Base-by-base conservation (phyloP, 2,329 filamentous ascomycete genomes). In the Paecilomyces sp. region DNA sequence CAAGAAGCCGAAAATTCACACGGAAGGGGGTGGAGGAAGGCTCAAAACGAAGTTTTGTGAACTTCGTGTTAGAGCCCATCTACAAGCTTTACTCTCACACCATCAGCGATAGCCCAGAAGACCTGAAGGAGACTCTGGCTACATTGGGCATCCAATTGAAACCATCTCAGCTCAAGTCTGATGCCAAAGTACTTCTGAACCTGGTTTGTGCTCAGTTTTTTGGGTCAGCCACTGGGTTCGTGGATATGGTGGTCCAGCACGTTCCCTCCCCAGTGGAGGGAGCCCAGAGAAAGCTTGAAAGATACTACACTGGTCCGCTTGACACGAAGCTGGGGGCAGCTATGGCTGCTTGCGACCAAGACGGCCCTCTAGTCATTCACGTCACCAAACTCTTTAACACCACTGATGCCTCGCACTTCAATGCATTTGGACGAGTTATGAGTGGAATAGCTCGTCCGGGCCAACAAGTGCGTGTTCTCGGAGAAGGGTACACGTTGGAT, bases 41-140 rank as follows among this genome's bases (percentile, higher is more conserved):
- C 12, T 87, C 92, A 4, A 90, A 89, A 74, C 83, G 94, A 59
- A 90, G 91, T 0, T 99, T 99, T 72, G 89, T 97, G 59, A 88
- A 96, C 75, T 99, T 97, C 73, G 84, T 99, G 30, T 81, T 99
- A 55, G 94, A 99, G 72, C 94, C 94, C 18, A 92, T 99, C 66
- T 99, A 99, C 83, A 99, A 99, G 76, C 83, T 99, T 51, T 97
- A 93, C 74, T 93, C 92, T 15, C 91, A 97, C 73, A 95, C 92
- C 3, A 91, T 99, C 69, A 95, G 92, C 70, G 89, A 95, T 71
- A 93, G 87, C 68, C 90, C 93, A 0, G 88, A 91, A 58, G 90
- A 96, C 67, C 79, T 99, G 61, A 92, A 89, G 70, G 83, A 83
- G 54, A 94, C 92, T 0, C 78, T 99, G 60, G 86, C 84, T 18